Percentiles rank a stretch among this genome's conserved stretches.
Conservation (phyloP, 1,284 basidiomycete genomes). For the Pseudozyma flocculosa region DNA sequence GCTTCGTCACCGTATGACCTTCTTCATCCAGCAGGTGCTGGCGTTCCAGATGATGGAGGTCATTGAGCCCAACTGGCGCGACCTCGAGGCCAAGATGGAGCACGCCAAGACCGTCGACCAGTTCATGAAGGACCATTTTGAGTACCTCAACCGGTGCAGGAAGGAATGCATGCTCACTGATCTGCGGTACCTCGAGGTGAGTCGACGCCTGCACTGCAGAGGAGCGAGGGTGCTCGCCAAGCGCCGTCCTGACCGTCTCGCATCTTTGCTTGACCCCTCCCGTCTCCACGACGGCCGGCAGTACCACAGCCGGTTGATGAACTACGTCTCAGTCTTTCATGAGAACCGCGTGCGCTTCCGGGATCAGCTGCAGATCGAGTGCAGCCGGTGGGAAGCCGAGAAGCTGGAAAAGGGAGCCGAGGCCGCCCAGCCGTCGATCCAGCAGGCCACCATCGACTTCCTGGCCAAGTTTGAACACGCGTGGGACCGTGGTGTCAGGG, state of each 20-base stretch:
- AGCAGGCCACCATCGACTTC: constrained; percentile 25
- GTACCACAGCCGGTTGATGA: constrained; percentile 45
- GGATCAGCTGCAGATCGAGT: constrained; percentile 46
- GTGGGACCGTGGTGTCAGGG: constrained; percentile 44
- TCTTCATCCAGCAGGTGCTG: constrained; percentile 54
- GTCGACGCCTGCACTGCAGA: neutral
- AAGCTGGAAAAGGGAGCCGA: constrained; percentile 10
- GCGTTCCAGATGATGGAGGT: constrained; percentile 54
- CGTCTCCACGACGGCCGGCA: constrained; percentile 3
- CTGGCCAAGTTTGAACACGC: constrained; percentile 36
- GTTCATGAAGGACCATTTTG: constrained; percentile 56
- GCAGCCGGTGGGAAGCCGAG: constrained; percentile 31
- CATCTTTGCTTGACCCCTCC: no score
- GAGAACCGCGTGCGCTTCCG: constrained; percentile 40
- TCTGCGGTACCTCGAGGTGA: constrained; percentile 42
- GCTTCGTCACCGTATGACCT: constrained; percentile 53
- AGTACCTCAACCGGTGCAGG: constrained; percentile 52
- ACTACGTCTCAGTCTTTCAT: constrained; percentile 42
- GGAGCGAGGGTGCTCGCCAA: no score
- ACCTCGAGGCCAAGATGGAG: constrained; percentile 46
- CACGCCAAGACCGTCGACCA: constrained; percentile 54
- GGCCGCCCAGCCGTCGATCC: constrained; percentile 18
- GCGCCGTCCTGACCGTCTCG: no score
- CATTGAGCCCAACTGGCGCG: constrained; percentile 53
- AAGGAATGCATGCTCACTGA: constrained; percentile 57